Evolutionary conservation across 1,139 yeast species (phyloP).

Genomic region (Scheffersomyces quercinus): DNA sequence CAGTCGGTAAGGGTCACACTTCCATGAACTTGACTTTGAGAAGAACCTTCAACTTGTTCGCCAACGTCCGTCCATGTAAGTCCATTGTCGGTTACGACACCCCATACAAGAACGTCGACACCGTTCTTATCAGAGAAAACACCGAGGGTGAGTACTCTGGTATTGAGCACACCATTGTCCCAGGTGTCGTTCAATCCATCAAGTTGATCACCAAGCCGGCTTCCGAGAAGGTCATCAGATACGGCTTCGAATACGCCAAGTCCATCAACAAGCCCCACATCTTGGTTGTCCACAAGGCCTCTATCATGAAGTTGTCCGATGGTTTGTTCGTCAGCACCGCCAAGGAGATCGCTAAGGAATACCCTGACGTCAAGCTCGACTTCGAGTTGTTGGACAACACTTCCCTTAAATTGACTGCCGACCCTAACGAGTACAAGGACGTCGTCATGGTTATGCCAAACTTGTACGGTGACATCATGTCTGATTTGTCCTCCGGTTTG

Average conservation of each 20-base stretch:
- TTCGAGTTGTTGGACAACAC: slow-evolving; percentile 95
- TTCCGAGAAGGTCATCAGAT: slow-evolving; percentile 92
- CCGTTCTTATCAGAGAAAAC: slow-evolving; percentile 96
- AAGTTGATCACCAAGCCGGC: slow-evolving; percentile 96
- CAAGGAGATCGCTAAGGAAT: slow-evolving; percentile 83
- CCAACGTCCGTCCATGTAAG: slow-evolving; percentile 97
- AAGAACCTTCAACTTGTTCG: slow-evolving; percentile 93
- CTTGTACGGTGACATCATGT: slow-evolving; percentile 97
- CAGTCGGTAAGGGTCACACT: slow-evolving; percentile 98
- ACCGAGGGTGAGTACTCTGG: slow-evolving; percentile 99
- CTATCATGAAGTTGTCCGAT: slow-evolving; percentile 96
- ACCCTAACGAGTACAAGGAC: slow-evolving; percentile 76
- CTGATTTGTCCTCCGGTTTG: slow-evolving; percentile 94
- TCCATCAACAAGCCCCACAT: slow-evolving; percentile 87
- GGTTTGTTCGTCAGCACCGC: slow-evolving; percentile 95
- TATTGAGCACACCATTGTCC: slow-evolving; percentile 96
- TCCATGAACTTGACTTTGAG: slow-evolving; percentile 96
- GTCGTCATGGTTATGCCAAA: slow-evolving; percentile 99
- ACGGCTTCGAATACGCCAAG: slow-evolving; percentile 95
- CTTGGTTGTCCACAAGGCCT: slow-evolving; percentile 95
- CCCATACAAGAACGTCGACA: slow-evolving; percentile 90
- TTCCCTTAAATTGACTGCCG: slow-evolving; percentile 83
- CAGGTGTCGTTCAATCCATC: slow-evolving; percentile 98
- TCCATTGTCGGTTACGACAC: slow-evolving; percentile 92
- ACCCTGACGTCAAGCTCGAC: slow-evolving; percentile 83